phyloP scores from a whole-genome alignment of 2,329 filamentous ascomycete species.

The Podosphaera leucotricha region DNA sequence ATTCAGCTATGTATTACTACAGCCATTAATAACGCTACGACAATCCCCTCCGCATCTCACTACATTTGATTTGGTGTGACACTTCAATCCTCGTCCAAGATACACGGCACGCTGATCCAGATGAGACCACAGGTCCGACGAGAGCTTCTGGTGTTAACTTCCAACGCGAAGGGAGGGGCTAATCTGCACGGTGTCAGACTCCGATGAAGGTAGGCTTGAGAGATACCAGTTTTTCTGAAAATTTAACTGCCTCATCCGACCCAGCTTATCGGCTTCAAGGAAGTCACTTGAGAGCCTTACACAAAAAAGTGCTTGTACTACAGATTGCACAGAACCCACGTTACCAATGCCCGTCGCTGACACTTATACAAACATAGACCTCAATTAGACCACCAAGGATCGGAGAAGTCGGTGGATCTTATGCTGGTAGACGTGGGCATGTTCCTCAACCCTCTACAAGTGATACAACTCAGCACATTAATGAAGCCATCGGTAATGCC shows the following conservation, averaged over 20 bases:
- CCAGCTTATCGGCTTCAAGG: slow-evolving; percentile 1
- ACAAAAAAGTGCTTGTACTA: slow-evolving; percentile 8
- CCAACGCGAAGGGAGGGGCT: slow-evolving; percentile 12
- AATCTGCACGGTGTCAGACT: slow-evolving; percentile 5
- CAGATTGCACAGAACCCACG: slow-evolving; percentile 2
- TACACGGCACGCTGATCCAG: slow-evolving; percentile 7
- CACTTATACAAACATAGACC: slow-evolving; percentile 11
- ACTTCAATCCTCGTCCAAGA: neutral
- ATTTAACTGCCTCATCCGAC: neutral
- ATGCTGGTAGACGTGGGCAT: slow-evolving; percentile 14
- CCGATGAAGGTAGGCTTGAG: slow-evolving; percentile 15
- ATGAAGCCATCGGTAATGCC: slow-evolving; percentile 51
- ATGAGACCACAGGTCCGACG: slow-evolving; percentile 12
- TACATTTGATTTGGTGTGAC: neutral
- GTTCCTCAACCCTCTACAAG: slow-evolving; percentile 23
- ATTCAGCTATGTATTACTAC: neutral
- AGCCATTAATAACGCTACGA: neutral
- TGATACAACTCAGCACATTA: slow-evolving; percentile 53
- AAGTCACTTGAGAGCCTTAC: slow-evolving; percentile 5
- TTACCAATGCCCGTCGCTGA: slow-evolving; percentile 7
- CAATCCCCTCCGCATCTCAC: neutral
- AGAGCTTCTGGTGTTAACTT: slow-evolving; percentile 12
- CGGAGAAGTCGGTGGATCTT: slow-evolving; percentile 16
- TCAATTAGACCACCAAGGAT: slow-evolving; percentile 16
- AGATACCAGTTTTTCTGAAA: neutral